Evolutionary conservation across 169 alveolate species (phyloP), one percentile per base, ranked within the genome.

Genomic region (Cryptosporidium canis): DNA sequence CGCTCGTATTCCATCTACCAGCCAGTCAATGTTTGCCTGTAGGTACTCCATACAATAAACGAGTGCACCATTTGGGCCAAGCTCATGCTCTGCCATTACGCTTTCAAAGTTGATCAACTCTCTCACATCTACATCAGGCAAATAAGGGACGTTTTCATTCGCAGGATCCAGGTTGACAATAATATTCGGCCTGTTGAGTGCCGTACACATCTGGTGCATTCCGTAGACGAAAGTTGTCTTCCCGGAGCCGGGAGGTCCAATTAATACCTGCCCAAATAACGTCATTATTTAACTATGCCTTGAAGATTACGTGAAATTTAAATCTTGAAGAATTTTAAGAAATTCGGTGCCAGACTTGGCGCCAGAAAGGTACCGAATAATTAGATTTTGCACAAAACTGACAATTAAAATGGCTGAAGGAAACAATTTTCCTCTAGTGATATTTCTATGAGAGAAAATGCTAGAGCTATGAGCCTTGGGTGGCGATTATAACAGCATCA

Each of bases 31-130:
- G 82, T 97, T 96, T 31, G 65, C 94, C 72, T 93, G 85, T 39
- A 97, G 85, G 85, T 95, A 97, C 77, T 98, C 99, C 97, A 97
- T 96, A 70, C 98, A 96, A 90, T 95, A 97, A 16, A 97, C 66
- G 85, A 98, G 77, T 6, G 97, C 95, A 3, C 99, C 99, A 90
- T 98, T 98, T 0, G 99, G 99, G 0, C 99, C 99, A 39, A 98
- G 94, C 44, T 91, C 92, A 43, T 91, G 48, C 58, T 92, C 95
- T 35, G 92, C 68, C 95, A 97, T 95, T 18, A 96, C 98, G 31
- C 94, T 96, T 18, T 90, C 92, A 31, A 94, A 90, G 55, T 92
- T 94, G 9, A 97, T 93, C 58, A 98, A 91, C 16, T 96, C 98
- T 35, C 97, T 83, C 3, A 98, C 93, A 83, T 97, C 97, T 29